Base-by-base conservation (phyloP, 345 rosid species). In the Anastatica hierochuntica region DNA sequence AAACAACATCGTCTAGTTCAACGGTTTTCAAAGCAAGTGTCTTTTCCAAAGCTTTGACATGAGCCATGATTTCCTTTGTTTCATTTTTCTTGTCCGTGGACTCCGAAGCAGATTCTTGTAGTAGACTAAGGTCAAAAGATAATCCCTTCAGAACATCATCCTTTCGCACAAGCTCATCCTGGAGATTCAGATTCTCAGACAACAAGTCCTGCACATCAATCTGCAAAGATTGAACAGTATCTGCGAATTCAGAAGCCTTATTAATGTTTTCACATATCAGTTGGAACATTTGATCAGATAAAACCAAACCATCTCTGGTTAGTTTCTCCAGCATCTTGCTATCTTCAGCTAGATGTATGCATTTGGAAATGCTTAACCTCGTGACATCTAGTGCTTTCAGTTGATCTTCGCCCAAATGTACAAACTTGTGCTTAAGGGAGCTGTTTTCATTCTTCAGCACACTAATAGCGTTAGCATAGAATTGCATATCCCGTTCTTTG, bases 101-200 rank as follows among this genome's bases (percentile, higher is more conserved):
- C 54, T 61, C 79, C 44, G 96, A 87, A 50, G 94, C 88, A 61
- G 98, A 84, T 58, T 87, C 98, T 63, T 90, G 98, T 64, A 90
- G 62, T 57, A 84, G 69, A 70, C 94, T 81, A 46, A 87, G 72
- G 71, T 92, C 95, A 76, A 92, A 92, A 63, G 68, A 73, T 58
- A 92, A 61, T 50, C 96, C 98, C 44, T 78, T 76, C 16, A 87
- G 53, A 69, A 92, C 74, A 31, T 83, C 89, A 60, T 92, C 90
- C 61, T 87, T 92, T 76, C 96, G 83, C 40, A 62, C 59, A 69
- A 84, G 58, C 76, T 92, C 94, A 45, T 69, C 72, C 47, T 64
- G 80, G 56, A 87, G 87, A 66, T 30, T 69, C 29, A 24, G 45
- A 73, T 79, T 84, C 57, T 79, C 81, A 61, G 74, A 71, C 46